Conservation (phyloP, 2,329 filamentous ascomycete species). For the Fusarium pininemorale region DNA sequence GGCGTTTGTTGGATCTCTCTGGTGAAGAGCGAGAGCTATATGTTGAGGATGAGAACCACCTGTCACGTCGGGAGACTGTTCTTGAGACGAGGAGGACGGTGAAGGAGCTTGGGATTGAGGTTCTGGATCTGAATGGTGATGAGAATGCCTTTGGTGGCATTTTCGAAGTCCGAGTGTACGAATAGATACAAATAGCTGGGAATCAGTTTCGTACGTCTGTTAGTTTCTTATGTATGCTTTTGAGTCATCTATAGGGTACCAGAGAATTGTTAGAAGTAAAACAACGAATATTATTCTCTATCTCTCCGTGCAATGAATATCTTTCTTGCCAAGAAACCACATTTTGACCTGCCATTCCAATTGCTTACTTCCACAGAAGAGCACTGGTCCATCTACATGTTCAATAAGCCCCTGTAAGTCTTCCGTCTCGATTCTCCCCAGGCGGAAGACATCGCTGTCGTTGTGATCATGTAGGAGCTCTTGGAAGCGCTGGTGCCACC, state of each 20-base stretch:
- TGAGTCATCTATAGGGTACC: not conserved
- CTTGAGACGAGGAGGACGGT: not conserved
- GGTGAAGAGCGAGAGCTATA: not conserved
- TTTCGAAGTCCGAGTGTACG: not conserved
- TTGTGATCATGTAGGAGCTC: not conserved
- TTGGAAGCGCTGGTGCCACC: not conserved
- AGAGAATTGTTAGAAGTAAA: not conserved
- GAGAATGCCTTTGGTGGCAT: not conserved
- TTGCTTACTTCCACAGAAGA: constrained; percentile 9
- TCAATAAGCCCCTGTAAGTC: not conserved
- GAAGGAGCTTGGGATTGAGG: not conserved
- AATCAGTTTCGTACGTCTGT: fast-evolving
- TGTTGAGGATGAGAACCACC: not conserved
- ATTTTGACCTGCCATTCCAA: constrained; percentile 15
- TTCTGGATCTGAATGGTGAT: not conserved
- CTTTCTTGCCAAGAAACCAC: not conserved
- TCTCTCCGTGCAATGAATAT: not conserved
- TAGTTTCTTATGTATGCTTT: too few species aligned
- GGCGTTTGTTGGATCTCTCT: not conserved
- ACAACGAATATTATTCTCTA: not conserved
- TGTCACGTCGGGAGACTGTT: not conserved
- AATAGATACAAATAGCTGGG: not conserved
- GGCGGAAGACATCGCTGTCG: not conserved
- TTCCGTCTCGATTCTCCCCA: not conserved
- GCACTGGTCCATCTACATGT: not conserved